Conservation (phyloP, 768 basidiomycete species). For the Lactifluus hygrophoroides region DNA sequence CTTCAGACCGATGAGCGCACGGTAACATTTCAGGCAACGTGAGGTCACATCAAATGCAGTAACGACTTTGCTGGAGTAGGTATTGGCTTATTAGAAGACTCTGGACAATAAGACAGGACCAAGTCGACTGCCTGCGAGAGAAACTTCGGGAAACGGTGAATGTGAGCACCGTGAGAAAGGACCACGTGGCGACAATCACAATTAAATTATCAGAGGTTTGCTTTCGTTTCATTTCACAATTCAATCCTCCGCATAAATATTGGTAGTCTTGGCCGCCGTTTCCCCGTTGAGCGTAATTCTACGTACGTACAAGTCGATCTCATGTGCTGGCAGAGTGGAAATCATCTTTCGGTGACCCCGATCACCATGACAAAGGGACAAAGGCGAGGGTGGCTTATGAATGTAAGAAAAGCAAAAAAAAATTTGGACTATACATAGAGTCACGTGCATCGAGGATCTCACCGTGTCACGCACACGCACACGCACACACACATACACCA, state of each 20-base stretch:
- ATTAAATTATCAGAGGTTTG: not conserved
- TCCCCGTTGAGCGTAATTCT: not conserved
- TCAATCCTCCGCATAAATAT: not conserved
- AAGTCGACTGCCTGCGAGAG: not conserved
- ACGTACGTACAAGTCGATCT: not conserved
- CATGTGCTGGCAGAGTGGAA: not conserved
- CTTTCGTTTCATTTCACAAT: not conserved
- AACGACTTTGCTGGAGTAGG: not conserved
- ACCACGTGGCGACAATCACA: constrained; percentile 2
- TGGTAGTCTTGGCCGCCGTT: not conserved
- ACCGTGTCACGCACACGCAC: no score
- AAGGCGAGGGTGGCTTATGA: not conserved
- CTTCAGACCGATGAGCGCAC: not conserved
- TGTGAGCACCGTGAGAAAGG: not conserved
- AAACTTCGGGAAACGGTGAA: not conserved
- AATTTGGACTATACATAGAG: no score
- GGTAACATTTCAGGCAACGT: constrained; percentile 6
- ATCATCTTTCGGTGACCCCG: not conserved
- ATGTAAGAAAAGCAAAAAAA: no score
- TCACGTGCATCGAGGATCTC: not conserved
- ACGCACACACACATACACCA: no score
- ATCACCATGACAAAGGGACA: not conserved
- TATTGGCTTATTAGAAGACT: not conserved
- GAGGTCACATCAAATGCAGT: not conserved
- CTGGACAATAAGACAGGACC: not conserved